Conservation (phyloP, 2,329 filamentous ascomycete genomes). For the Lasiodiplodia sp. region DNA sequence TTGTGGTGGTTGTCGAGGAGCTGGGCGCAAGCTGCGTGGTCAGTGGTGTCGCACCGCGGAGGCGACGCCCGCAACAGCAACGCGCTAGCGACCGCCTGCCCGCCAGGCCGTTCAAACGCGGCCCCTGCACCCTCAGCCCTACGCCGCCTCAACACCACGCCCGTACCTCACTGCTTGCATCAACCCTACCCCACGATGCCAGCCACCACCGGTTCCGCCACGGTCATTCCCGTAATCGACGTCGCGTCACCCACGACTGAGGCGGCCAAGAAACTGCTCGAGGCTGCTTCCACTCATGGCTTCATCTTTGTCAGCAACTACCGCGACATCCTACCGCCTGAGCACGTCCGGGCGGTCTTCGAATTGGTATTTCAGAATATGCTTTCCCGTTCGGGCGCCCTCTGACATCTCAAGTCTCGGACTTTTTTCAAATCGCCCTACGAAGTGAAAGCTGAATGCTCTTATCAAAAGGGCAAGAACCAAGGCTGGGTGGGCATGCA, state of each 20-base stretch:
- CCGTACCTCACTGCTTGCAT: background rate
- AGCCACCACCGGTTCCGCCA: background rate
- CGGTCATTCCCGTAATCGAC: slow-evolving; percentile 79
- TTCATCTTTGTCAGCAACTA: slow-evolving; percentile 88
- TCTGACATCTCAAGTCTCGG: slow-evolving; percentile 62
- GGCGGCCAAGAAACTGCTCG: slow-evolving; percentile 73
- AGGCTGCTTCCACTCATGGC: slow-evolving; percentile 81
- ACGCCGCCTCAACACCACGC: slow-evolving; percentile 25
- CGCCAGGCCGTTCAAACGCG: background rate
- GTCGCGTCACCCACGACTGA: slow-evolving; percentile 68
- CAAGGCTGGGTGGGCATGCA: slow-evolving; percentile 90
- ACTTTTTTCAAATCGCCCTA: slow-evolving; percentile 74
- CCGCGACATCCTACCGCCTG: slow-evolving; percentile 66
- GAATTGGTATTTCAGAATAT: slow-evolving; percentile 63
- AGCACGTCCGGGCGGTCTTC: slow-evolving; percentile 76
- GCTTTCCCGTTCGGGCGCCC: background rate
- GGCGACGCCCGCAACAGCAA: background rate
- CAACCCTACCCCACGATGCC: background rate
- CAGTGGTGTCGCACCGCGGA: slow-evolving; percentile 13
- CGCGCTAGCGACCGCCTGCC: background rate
- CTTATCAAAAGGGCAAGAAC: slow-evolving; percentile 75
- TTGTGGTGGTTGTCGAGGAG: slow-evolving; percentile 11
- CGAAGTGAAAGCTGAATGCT: slow-evolving; percentile 76
- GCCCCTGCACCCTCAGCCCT: slow-evolving; percentile 23
- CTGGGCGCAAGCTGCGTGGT: slow-evolving; percentile 23